phyloP scores from a whole-genome alignment of 768 basidiomycete species.

The Tulasnella sp. region DNA sequence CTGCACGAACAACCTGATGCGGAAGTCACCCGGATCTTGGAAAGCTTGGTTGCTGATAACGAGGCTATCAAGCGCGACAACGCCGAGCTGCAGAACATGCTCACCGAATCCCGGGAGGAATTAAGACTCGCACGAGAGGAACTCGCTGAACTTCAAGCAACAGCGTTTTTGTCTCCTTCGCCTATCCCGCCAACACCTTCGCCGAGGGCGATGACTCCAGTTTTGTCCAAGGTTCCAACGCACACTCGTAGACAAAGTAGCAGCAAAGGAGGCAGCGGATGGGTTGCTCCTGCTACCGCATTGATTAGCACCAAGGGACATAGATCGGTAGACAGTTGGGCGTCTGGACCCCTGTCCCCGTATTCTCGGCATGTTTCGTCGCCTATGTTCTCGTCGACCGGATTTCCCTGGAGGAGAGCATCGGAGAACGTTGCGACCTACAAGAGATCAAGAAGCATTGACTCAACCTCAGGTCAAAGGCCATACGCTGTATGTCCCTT shows the following conservation, averaged over 20 bases:
- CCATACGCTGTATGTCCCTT: neutral
- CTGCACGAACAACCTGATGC: constrained; percentile 11
- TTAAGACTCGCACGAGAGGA: constrained; percentile 61
- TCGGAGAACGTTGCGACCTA: neutral
- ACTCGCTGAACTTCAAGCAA: constrained; percentile 50
- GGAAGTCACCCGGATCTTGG: constrained; percentile 62
- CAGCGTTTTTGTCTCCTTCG: neutral
- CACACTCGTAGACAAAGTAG: constrained; percentile 6
- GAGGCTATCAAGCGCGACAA: constrained; percentile 76
- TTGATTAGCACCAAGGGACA: constrained; percentile 12
- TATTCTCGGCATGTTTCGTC: neutral
- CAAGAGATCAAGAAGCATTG: constrained; percentile 2
- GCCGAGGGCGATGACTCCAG: neutral
- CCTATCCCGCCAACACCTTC: neutral
- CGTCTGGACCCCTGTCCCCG: neutral
- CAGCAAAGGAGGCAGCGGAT: constrained; percentile 2
- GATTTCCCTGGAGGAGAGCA: neutral
- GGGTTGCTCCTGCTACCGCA: constrained; percentile 5
- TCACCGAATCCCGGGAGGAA: constrained; percentile 73
- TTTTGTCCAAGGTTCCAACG: neutral
- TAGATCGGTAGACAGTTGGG: constrained; percentile 11
- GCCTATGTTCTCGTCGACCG: neutral
- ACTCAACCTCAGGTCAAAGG: neutral
- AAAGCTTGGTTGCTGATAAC: constrained; percentile 80
- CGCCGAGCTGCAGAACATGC: constrained; percentile 62